Percentiles rank a stretch among this genome's conserved stretches.
phyloP scores from a whole-genome alignment of 2,329 filamentous ascomycete species.

The Harringtonia aguacate region DNA sequence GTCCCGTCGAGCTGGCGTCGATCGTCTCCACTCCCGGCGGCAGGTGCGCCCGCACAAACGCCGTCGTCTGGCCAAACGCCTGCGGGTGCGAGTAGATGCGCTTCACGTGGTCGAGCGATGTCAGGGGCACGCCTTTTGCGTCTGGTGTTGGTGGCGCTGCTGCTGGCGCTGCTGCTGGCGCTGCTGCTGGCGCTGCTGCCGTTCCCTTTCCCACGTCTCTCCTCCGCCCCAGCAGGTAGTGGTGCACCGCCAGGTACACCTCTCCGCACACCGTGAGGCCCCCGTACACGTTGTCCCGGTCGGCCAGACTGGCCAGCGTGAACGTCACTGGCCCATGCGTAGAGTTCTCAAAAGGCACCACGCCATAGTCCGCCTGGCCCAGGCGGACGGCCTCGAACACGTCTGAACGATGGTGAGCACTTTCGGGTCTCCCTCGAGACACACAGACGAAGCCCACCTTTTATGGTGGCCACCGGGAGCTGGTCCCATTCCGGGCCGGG shows the following conservation, averaged over 20 bases:
- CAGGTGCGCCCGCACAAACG: conserved; percentile 60
- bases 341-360: conserved; percentile 93
- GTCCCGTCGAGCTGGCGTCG: conserved; percentile 77
- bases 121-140: conserved; percentile 25
- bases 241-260: conserved; percentile 77
- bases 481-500: conserved; percentile 35
- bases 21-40: conserved; percentile 59
- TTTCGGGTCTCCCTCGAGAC: neutral
- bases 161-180: neutral
- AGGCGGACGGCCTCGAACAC: conserved; percentile 71
- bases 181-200: neutral
- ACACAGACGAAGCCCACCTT: conserved; percentile 22
- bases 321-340: conserved; percentile 88
- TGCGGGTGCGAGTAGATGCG: conserved; percentile 90
- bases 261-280: conserved; percentile 73
- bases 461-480: conserved; percentile 40
- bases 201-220: too few species aligned
- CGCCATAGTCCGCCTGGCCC: conserved; percentile 54
- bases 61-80: conserved; percentile 72
- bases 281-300: conserved; percentile 51
- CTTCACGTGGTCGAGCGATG: conserved; percentile 49
- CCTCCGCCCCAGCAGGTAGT: conserved; percentile 62
- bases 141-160: neutral
- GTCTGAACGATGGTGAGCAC: conserved; percentile 37
- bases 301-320: conserved; percentile 80